A percentile compares a stretch with the other conserved stretches of the same genome.
Evolutionary conservation across 2,329 filamentous ascomycete species (phyloP).

Genomic region (Aspergillus aculeatus): DNA sequence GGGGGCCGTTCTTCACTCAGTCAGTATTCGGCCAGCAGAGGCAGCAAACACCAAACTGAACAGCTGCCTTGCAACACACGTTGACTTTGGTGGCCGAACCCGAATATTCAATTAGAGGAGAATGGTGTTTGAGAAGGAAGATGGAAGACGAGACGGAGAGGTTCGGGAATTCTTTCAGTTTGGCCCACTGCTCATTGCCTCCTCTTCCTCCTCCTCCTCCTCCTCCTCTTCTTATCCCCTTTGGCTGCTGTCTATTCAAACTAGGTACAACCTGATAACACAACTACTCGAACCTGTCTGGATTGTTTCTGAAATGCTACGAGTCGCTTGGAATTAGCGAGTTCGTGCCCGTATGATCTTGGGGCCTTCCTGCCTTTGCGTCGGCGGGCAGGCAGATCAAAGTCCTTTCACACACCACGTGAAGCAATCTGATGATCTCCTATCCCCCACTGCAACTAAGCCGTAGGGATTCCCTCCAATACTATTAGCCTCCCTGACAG

Average conservation of each 20-base stretch:
- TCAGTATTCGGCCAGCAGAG: background rate
- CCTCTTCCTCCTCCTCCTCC: too few species aligned
- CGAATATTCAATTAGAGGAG: background rate
- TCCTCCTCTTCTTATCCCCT: too few species aligned
- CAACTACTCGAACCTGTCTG: too few species aligned
- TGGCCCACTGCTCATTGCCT: background rate
- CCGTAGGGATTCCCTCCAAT: too few species aligned
- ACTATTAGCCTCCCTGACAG: too few species aligned
- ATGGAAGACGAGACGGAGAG: background rate
- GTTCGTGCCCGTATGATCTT: background rate
- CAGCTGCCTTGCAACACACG: background rate
- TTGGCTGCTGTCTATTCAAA: too few species aligned
- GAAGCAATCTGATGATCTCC: background rate
- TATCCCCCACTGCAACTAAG: background rate
- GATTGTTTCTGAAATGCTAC: too few species aligned
- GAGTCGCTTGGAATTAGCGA: background rate
- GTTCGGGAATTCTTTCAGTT: background rate
- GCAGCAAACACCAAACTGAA: background rate
- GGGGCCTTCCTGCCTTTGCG: background rate
- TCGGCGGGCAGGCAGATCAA: background rate
- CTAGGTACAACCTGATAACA: too few species aligned
- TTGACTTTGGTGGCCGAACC: too few species aligned
- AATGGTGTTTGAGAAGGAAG: background rate
- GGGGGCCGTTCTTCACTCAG: background rate
- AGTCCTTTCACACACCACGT: background rate